phyloP scores from a whole-genome alignment of 305 asterid species.

The Petunia hybrid region DNA sequence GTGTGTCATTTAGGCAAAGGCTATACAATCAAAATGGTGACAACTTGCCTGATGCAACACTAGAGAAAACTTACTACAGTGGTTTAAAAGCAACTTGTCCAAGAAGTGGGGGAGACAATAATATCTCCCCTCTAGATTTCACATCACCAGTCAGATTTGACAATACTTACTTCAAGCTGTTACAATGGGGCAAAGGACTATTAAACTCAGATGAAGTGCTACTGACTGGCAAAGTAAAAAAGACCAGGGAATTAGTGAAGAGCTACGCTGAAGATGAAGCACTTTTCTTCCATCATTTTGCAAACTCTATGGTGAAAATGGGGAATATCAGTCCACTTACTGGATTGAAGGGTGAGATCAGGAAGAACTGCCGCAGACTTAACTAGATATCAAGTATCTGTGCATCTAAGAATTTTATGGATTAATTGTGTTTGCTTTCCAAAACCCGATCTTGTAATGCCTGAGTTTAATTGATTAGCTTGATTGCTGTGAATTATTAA shows the following conservation, averaged over 20 bases:
- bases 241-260: too few species aligned
- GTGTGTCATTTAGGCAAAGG: constrained; percentile 65
- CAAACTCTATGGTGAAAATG: constrained; percentile 78
- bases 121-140: constrained; percentile 71
- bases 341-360: constrained; percentile 67
- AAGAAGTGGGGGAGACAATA: constrained; percentile 68
- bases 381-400: neutral
- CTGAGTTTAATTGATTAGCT: neutral
- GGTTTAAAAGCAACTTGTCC: constrained; percentile 68
- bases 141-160: constrained; percentile 77
- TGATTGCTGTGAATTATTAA: neutral
- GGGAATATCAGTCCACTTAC: constrained; percentile 73
- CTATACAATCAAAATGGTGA: constrained; percentile 78
- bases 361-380: constrained; percentile 63
- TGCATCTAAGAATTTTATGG: neutral
- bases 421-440: neutral
- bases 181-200: constrained; percentile 73
- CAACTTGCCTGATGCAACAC: constrained; percentile 64
- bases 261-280: too few species aligned
- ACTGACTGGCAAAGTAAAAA: too few species aligned
- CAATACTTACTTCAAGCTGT: constrained; percentile 73
- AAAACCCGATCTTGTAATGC: neutral
- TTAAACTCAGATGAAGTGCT: constrained; percentile 56
- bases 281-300: constrained; percentile 53
- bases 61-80: constrained; percentile 66